Conservation (phyloP, 345 rosid genomes). For the Pseudoturritis turrita region DNA sequence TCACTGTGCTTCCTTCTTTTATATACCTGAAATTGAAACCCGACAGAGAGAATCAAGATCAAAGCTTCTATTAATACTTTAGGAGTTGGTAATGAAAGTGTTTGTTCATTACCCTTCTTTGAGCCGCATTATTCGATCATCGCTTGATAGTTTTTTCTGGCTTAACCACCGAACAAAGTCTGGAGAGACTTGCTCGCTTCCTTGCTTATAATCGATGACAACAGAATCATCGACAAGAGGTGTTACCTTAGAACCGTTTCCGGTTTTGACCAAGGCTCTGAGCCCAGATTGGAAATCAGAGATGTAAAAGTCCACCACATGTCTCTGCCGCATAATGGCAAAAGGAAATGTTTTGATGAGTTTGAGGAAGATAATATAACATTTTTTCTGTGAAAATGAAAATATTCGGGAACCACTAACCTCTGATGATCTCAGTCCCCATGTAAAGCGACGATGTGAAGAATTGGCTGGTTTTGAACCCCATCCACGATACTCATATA, state of each 20-base stretch:
- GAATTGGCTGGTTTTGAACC: conserved; percentile 84
- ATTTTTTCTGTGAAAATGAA: not conserved
- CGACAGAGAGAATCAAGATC: not conserved
- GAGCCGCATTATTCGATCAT: conserved; percentile 84
- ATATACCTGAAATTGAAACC: conserved; percentile 51
- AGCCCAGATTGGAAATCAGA: conserved; percentile 98
- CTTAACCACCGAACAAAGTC: conserved; percentile 85
- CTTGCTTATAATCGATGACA: conserved; percentile 62
- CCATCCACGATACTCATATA: conserved; percentile 78
- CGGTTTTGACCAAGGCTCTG: conserved; percentile 94
- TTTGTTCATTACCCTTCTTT: conserved; percentile 73
- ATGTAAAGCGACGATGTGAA: conserved; percentile 37
- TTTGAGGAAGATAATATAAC: not conserved
- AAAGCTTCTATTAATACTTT: not conserved
- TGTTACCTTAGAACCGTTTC: conserved; percentile 75
- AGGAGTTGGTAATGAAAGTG: not conserved
- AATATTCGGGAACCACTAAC: conserved; percentile 26
- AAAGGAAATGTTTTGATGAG: conserved; percentile 1
- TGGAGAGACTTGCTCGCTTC: conserved; percentile 60
- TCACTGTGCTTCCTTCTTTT: conserved; percentile 98
- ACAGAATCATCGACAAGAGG: conserved; percentile 89
- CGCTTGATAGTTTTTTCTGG: conserved; percentile 79
- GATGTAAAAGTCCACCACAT: conserved; percentile 95
- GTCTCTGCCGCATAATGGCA: conserved; percentile 58
- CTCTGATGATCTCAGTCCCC: conserved; percentile 45